These are phyloP conservation scores for Ilex aquifolium DNA, from an alignment of 257 asterid species.

Conservation along the genomic window DNA sequence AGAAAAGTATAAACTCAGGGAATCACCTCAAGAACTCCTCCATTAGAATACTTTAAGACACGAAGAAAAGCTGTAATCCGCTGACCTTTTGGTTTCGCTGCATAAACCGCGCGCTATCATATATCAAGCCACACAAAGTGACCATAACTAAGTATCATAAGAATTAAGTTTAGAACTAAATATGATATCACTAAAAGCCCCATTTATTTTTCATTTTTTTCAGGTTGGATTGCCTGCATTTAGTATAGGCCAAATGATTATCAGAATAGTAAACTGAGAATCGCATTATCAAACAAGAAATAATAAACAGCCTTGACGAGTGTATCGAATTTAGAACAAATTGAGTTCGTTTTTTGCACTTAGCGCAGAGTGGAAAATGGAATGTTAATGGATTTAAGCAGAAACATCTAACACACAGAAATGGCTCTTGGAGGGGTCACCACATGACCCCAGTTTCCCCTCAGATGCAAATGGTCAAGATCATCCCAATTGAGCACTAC, in stretches of 20 bases:
- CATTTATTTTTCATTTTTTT: no score
- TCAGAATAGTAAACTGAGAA: not conserved
- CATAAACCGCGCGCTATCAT: constrained; percentile 24
- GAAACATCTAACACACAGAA: no score
- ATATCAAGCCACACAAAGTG: constrained; percentile 5
- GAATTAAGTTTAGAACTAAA: not conserved
- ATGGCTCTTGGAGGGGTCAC: no score
- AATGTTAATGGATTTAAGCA: no score
- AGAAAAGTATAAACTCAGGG: not conserved
- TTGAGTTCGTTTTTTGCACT: no score
- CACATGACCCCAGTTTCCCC: no score
- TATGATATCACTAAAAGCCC: not conserved
- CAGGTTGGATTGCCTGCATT: not conserved
- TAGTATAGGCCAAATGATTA: not conserved
- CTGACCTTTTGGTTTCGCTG: constrained; percentile 79
- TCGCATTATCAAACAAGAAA: no score
- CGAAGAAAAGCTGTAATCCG: constrained; percentile 93
- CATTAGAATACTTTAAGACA: constrained; percentile 80
- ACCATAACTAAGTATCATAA: not conserved
- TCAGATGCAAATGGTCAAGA: no score
- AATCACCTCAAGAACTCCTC: constrained; percentile 89
- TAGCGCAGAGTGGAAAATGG: no score
- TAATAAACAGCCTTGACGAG: not conserved
- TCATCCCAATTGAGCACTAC: no score
- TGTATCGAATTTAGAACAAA: not conserved